Percentiles rank a stretch among this genome's conserved stretches.
Conservation (phyloP, 768 basidiomycete genomes). For the Omphalotus guepiniiformis region DNA sequence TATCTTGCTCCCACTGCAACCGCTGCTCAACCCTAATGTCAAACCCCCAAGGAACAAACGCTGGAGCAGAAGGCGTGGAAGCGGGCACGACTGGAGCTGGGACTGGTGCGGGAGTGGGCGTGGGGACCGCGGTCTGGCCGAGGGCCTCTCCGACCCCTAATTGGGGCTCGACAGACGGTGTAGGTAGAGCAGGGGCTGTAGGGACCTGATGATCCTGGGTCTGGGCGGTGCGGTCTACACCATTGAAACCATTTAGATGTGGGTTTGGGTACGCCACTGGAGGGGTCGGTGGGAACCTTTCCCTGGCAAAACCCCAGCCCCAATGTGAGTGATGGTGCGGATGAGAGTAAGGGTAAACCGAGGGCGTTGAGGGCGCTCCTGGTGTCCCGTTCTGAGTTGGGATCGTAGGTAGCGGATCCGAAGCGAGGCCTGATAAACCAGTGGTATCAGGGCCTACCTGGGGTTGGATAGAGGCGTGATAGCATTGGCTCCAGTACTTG, state of each 20-base stretch:
- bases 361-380: neutral
- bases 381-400: neutral
- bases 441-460: slow-evolving; percentile 7
- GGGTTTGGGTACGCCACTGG: neutral
- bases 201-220: slow-evolving; percentile 4
- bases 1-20: slow-evolving; percentile 42
- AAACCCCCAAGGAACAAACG: slow-evolving; percentile 5
- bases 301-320: slow-evolving; percentile 9
- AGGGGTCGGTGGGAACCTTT: neutral
- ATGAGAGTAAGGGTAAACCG: slow-evolving; percentile 6
- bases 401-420: slow-evolving; percentile 1
- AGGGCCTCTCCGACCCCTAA: too few relatives aligned
- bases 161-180: slow-evolving; percentile 4
- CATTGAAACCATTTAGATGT: too few relatives aligned
- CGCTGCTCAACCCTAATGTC: slow-evolving; percentile 6
- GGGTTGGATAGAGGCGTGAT: slow-evolving; percentile 9
- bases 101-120: neutral
- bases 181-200: slow-evolving; percentile 4
- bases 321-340: slow-evolving; percentile 8
- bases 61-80: neutral
- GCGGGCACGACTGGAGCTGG: neutral
- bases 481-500: slow-evolving; percentile 13
- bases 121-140: too few relatives aligned
- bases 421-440: neutral
- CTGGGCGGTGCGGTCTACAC: too few relatives aligned